Evolutionary conservation across 2,329 filamentous ascomycete species (phyloP).

Genomic region (Xylariales sp.): DNA sequence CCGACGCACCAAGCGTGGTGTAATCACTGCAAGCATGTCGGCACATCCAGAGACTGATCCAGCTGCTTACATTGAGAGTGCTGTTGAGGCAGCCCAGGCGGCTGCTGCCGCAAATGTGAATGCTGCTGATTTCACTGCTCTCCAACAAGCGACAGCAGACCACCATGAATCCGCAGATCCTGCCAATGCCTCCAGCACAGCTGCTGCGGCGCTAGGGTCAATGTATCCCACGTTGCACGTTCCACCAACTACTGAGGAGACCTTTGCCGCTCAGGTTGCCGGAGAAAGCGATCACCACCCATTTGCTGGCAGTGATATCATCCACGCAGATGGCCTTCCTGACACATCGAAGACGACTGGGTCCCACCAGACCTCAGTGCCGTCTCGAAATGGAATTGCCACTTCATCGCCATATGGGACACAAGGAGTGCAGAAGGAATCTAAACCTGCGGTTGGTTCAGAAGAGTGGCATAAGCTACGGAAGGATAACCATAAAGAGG

Average conservation of each 20-base stretch:
- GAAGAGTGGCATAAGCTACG: slow-evolving; percentile 98
- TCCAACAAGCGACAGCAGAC: slow-evolving; percentile 47
- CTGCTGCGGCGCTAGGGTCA: slow-evolving; percentile 51
- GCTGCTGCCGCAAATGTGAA: slow-evolving; percentile 36
- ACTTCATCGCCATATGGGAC: background rate
- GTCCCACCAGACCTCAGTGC: slow-evolving; percentile 10
- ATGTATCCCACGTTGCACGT: slow-evolving; percentile 59
- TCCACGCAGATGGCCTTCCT: slow-evolving; percentile 30
- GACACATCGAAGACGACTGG: slow-evolving; percentile 22
- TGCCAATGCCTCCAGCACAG: slow-evolving; percentile 53
- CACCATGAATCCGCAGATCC: slow-evolving; percentile 45
- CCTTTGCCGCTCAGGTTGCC: slow-evolving; percentile 50
- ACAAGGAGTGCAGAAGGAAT: slow-evolving; percentile 18
- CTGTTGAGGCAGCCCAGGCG: slow-evolving; percentile 42
- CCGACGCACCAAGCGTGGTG: slow-evolving; percentile 46
- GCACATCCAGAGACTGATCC: slow-evolving; percentile 34
- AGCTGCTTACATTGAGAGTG: slow-evolving; percentile 50
- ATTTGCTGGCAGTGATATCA: slow-evolving; percentile 27
- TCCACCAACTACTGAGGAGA: slow-evolving; percentile 53
- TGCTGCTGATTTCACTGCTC: slow-evolving; percentile 51
- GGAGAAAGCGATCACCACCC: slow-evolving; percentile 33
- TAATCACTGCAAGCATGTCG: slow-evolving; percentile 40
- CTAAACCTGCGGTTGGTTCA: slow-evolving; percentile 86
- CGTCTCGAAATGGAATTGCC: slow-evolving; percentile 33
- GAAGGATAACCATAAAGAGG: slow-evolving; percentile 98